Conservation (phyloP, 2,329 filamentous ascomycete genomes). For the Penicillium sp. region DNA sequence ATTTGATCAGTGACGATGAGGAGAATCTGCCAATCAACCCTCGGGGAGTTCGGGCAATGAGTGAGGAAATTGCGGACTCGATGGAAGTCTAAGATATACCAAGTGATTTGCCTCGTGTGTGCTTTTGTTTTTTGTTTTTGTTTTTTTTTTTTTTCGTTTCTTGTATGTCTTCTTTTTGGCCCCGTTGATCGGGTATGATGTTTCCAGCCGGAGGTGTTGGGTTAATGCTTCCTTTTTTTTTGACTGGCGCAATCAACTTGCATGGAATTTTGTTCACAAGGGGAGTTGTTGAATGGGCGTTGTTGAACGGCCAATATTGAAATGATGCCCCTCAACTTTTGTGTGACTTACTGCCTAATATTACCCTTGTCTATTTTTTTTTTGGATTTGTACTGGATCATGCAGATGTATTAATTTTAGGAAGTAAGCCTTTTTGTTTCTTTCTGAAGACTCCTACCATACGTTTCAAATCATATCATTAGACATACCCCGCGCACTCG, state of each 20-base stretch:
- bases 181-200: constrained; percentile 22
- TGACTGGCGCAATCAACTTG: constrained; percentile 26
- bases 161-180: constrained; percentile 17
- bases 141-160: constrained; percentile 2
- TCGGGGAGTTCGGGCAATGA: constrained; percentile 53
- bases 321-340: constrained; percentile 10
- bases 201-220: constrained; percentile 21
- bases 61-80: constrained; percentile 53
- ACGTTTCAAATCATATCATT: not conserved
- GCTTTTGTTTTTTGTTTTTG: not conserved
- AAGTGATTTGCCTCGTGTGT: not conserved
- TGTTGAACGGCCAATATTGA: constrained; percentile 14
- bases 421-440: not conserved
- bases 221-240: constrained; percentile 15
- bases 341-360: constrained; percentile 24
- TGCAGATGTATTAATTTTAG: not conserved
- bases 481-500: too few relatives aligned
- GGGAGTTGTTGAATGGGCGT: constrained; percentile 18
- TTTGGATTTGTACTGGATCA: not conserved
- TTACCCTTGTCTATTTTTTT: not conserved
- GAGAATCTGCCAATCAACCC: constrained; percentile 38
- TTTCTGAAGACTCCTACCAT: not conserved
- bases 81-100: constrained; percentile 51
- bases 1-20: constrained; percentile 48
- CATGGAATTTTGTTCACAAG: constrained; percentile 16